These are phyloP conservation scores for Penicilliopsis zonata DNA, from an alignment of 495 filamentous ascomycete genomes.

Conservation along the genomic window DNA sequence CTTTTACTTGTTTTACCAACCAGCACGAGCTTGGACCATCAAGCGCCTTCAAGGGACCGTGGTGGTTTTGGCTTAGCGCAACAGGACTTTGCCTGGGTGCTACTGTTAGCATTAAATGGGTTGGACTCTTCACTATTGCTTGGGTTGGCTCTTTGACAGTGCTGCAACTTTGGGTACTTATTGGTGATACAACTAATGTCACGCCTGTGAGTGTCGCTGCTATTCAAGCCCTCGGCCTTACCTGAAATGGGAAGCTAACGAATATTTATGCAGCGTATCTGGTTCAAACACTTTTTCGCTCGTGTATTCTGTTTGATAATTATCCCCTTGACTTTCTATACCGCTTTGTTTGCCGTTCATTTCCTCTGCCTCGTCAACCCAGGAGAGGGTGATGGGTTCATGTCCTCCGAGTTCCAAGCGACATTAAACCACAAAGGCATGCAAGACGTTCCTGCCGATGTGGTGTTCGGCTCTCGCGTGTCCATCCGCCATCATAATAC, in stretches of 20 bases:
- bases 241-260: slow-evolving; percentile 5
- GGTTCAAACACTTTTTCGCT: slow-evolving; percentile 91
- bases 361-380: slow-evolving; percentile 88
- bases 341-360: slow-evolving; percentile 92
- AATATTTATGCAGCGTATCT: slow-evolving; percentile 45
- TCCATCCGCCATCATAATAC: slow-evolving; percentile 88
- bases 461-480: slow-evolving; percentile 78
- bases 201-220: slow-evolving; percentile 42
- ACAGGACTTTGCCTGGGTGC: slow-evolving; percentile 83
- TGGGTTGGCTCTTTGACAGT: slow-evolving; percentile 91
- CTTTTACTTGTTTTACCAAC: slow-evolving; percentile 90
- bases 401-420: slow-evolving; percentile 98
- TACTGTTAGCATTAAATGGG: slow-evolving; percentile 96
- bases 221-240: too few relatives aligned
- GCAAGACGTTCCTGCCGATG: slow-evolving; percentile 87
- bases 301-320: slow-evolving; percentile 86
- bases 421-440: slow-evolving; percentile 93
- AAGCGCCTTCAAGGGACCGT: slow-evolving; percentile 72
- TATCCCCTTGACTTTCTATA: slow-evolving; percentile 82
- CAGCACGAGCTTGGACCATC: slow-evolving; percentile 87
- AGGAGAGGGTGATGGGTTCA: slow-evolving; percentile 96
- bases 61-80: slow-evolving; percentile 95
- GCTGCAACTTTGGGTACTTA: slow-evolving; percentile 85
- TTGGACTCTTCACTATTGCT: slow-evolving; percentile 94
- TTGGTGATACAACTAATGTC: slow-evolving; percentile 77